Conservation (phyloP, 371 early-diverging fungal genomes). For the Mortierella sp. region DNA sequence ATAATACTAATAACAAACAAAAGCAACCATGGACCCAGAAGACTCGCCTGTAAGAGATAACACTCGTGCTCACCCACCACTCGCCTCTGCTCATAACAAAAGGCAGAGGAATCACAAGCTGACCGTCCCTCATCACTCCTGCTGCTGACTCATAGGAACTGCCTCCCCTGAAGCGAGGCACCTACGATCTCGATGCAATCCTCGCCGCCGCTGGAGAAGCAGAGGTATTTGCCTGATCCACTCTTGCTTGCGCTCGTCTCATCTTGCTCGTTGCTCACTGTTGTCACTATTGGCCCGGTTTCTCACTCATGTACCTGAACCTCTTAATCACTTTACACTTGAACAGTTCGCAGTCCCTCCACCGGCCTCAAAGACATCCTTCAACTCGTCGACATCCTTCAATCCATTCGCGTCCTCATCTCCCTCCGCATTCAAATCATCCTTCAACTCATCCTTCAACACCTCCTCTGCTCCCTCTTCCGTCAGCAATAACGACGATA, state of each 20-base stretch:
- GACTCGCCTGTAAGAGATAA: slow-evolving; percentile 41
- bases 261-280: not conserved
- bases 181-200: slow-evolving; percentile 56
- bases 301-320: not conserved
- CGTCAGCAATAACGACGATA: slow-evolving; percentile 8
- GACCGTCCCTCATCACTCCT: not conserved
- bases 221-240: slow-evolving; percentile 15
- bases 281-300: not conserved
- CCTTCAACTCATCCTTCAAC: slow-evolving; percentile 19
- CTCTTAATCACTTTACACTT: not conserved
- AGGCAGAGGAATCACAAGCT: not conserved
- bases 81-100: not conserved
- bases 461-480: slow-evolving; percentile 27
- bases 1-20: not conserved
- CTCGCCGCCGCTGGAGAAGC: slow-evolving; percentile 48
- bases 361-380: slow-evolving; percentile 37
- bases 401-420: slow-evolving; percentile 48
- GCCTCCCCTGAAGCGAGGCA: slow-evolving; percentile 50
- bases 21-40: slow-evolving; percentile 44
- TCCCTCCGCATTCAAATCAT: slow-evolving; percentile 34
- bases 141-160: slow-evolving; percentile 28
- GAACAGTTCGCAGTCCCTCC: slow-evolving; percentile 51
- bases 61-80: not conserved
- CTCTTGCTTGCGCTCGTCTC: not conserved
- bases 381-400: slow-evolving; percentile 24